Evolutionary conservation across 192 early-diverging fungal genomes (phyloP), one percentile per base, ranked within the genome.

Genomic region (Anaeromyces robustus): DNA sequence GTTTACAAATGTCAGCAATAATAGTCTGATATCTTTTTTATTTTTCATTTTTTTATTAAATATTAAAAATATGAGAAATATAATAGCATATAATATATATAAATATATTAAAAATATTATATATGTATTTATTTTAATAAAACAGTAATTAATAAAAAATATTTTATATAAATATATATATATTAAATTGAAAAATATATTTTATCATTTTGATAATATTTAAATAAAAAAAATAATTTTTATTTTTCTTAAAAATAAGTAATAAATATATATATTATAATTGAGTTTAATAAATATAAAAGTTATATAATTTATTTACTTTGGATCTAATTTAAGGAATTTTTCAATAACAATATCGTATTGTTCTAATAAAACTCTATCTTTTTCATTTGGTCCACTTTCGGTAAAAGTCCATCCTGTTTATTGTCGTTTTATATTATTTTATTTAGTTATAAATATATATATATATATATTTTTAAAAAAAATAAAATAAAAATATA

Each of bases 351-450:
- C 94, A 78, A 92, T 86, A 78, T 97, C 90, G 86, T 94, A 99
- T 82, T 94, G 91, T 7, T 95, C 94, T 37, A 99, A 86, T 83
- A 99, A 86, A 77, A 92, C 84, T 77, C 95, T 91, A 83, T 99
- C 98, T 88, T 97, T 98, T 85, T 99, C 98, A 81, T 94, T 89
- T 18, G 94, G 94, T 12, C 94, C 96, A 85, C 87, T 91, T 87
- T 92, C 89, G 16, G 83, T 81, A 34, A 90, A 89, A 39, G 81
- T 89, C 86, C 87, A 88, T 9, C 86, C 87, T 78, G 34, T 14
- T n/a, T n/a, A n/a, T n/a, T n/a, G n/a, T n/a, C n/a, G n/a, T n/a
- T n/a, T n/a, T n/a, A n/a, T n/a, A n/a, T n/a, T n/a, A n/a, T n/a
- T n/a, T n/a, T n/a, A n/a, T n/a, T n/a, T n/a, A n/a, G n/a, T n/a